These are phyloP conservation scores for Solanum neorickii DNA, from an alignment of 257 asterid species.

Conservation along the genomic window DNA sequence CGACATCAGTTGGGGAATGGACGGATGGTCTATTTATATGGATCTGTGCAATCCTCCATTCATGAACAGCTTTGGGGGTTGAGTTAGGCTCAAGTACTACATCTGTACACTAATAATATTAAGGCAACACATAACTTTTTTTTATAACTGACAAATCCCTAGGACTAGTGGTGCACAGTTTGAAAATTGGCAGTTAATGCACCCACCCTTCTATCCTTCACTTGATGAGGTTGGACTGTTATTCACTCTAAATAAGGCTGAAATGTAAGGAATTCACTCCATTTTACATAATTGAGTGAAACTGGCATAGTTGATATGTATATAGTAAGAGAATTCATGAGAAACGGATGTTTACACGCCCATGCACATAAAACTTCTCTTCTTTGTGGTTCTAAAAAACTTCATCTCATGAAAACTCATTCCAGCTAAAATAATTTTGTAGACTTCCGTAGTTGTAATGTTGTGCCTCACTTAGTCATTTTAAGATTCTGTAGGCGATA, in stretches of 20 bases:
- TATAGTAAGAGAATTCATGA: neutral
- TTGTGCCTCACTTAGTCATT: neutral
- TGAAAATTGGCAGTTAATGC: neutral
- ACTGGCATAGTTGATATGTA: neutral
- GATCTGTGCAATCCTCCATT: neutral
- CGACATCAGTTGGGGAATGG: neutral
- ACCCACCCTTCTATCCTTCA: neutral
- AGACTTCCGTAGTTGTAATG: neutral
- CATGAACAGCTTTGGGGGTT: neutral
- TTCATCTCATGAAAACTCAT: neutral
- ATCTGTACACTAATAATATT: neutral
- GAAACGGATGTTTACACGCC: neutral
- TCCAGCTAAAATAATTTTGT: neutral
- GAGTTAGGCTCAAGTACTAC: neutral
- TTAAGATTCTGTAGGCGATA: neutral
- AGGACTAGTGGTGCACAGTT: neutral
- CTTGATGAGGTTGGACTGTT: neutral
- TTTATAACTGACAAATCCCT: neutral
- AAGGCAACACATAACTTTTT: neutral
- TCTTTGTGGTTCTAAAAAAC: neutral
- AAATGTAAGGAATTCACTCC: neutral
- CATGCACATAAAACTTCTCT: neutral
- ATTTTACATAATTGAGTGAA: neutral
- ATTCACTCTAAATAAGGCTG: neutral
- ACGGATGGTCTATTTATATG: neutral